Conservation (phyloP, 75 land plant genomes). For the Isoetes taiwanensis region DNA sequence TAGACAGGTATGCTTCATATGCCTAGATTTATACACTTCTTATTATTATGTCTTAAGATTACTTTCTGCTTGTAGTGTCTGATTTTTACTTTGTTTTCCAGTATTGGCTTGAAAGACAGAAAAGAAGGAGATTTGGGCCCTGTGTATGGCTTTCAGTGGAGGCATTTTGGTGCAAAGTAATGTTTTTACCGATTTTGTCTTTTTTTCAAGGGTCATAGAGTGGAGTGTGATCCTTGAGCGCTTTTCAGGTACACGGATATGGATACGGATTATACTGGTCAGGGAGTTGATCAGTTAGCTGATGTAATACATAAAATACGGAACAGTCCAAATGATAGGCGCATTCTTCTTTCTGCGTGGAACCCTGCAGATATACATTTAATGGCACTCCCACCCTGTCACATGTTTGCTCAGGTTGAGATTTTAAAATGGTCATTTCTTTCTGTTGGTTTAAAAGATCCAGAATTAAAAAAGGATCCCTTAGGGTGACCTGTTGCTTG, state of each 20-base stretch:
- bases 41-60: background rate
- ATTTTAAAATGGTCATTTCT: background rate
- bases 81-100: conserved; percentile 14
- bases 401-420: conserved; percentile 59
- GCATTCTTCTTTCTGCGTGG: background rate
- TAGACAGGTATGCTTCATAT: conserved; percentile 2
- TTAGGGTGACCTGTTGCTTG: conserved; percentile 2
- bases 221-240: background rate
- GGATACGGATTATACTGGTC: conserved; percentile 92
- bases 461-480: background rate
- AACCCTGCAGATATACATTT: background rate
- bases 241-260: conserved; percentile 61
- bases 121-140: background rate
- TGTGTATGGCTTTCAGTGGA: conserved; percentile 7
- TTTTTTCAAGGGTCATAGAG: background rate
- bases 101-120: conserved; percentile 11
- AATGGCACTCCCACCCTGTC: conserved; percentile 5
- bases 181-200: background rate
- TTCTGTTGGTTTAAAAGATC: background rate
- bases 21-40: background rate
- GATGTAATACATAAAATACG: conserved; percentile 79
- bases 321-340: background rate
- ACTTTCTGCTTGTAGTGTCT: background rate
- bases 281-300: conserved; percentile 88
- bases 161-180: conserved; percentile 4